Conservation (phyloP, 1,284 basidiomycete genomes). For the Coniferiporia sulphurascens region DNA sequence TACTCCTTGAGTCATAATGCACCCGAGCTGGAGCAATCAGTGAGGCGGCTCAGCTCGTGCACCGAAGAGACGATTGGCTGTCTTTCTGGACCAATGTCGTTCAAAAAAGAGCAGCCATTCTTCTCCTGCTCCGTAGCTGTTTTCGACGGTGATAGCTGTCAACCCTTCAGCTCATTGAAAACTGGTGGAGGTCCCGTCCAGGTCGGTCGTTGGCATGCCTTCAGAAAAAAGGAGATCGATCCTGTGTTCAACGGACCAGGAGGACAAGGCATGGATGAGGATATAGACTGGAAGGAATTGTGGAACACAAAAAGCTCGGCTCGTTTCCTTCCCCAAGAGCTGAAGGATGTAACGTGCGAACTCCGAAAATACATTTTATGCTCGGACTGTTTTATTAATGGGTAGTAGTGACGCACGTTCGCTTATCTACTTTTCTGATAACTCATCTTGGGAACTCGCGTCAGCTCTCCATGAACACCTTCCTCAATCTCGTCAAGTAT, state of each 20-base stretch:
- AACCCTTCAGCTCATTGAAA: constrained; percentile 9
- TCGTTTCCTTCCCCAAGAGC: constrained; percentile 9
- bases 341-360: constrained; percentile 5
- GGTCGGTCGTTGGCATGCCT: constrained; percentile 16
- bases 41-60: constrained; percentile 4
- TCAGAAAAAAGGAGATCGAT: constrained; percentile 3
- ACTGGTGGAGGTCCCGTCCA: constrained; percentile 3
- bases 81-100: constrained; percentile 7
- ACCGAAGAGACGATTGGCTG: constrained; percentile 15
- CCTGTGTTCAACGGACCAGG: neutral
- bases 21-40: constrained; percentile 14
- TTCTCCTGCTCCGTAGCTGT: constrained; percentile 16
- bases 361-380: neutral
- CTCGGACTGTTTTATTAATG: neutral
- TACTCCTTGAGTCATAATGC: constrained; percentile 11
- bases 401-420: constrained; percentile 4
- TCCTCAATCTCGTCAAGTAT: constrained; percentile 3
- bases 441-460: constrained; percentile 5
- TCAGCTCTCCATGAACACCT: constrained; percentile 1
- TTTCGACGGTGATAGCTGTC: neutral
- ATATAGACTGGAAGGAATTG: constrained; percentile 13
- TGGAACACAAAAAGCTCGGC: constrained; percentile 9
- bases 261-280: neutral
- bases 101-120: neutral
- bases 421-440: constrained; percentile 14